Evolutionary conservation across 73 alveolate species (phyloP).

Genomic region (Paramecium sexaurelia): DNA sequence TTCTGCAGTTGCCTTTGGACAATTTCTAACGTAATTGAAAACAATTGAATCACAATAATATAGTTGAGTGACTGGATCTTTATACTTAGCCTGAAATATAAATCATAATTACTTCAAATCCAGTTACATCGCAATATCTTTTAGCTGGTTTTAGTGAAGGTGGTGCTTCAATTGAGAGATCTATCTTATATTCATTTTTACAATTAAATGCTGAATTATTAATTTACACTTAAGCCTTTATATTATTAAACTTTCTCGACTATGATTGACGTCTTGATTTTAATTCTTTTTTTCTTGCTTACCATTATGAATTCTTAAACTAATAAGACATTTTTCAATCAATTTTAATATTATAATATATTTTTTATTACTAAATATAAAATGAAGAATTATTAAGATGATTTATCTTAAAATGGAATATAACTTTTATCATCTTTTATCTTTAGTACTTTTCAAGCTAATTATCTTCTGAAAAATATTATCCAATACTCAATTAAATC

Average conservation of each 20-base stretch:
- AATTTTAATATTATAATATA: neutral
- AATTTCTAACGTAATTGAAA: conserved; percentile 16
- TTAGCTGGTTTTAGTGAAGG: conserved; percentile 48
- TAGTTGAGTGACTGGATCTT: conserved; percentile 27
- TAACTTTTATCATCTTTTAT: too few species aligned
- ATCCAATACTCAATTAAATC: too few species aligned
- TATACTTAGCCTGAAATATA: conserved; percentile 16
- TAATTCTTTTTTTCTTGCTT: conserved; percentile 18
- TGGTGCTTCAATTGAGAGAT: conserved; percentile 53
- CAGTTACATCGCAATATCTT: conserved; percentile 53
- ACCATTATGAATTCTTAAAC: conserved; percentile 38
- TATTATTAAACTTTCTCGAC: conserved; percentile 13
- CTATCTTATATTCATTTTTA: neutral
- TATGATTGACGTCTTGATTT: conserved; percentile 26
- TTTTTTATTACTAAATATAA: too few species aligned
- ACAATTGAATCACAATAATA: conserved; percentile 20
- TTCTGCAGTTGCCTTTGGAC: neutral
- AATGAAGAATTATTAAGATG: too few species aligned
- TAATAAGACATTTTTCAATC: neutral
- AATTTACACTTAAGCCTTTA: neutral
- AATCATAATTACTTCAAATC: conserved; percentile 6
- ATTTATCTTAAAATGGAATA: too few species aligned
- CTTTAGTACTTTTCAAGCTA: too few species aligned
- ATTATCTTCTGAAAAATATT: too few species aligned
- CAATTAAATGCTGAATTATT: conserved; percentile 37